Base-by-base conservation (phyloP, 139 green algal genomes). In the Mychonastes homosphaera region DNA sequence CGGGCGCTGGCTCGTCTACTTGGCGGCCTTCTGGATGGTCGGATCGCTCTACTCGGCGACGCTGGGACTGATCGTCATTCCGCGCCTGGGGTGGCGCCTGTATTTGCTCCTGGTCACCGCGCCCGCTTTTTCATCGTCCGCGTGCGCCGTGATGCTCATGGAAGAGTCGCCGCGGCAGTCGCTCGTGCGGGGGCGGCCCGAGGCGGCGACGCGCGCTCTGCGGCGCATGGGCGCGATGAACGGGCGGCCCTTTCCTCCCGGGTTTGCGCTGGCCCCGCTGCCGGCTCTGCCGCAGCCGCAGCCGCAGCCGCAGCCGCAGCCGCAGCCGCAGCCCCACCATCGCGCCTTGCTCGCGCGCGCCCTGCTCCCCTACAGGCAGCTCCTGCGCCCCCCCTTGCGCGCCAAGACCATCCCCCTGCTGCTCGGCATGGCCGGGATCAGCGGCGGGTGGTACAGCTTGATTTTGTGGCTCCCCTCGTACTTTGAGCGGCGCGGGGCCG, bases 11-110 rank as follows among this genome's bases (percentile, higher is more conserved):
- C 63, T 75, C 58, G 66, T 62, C 16, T 46, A 48, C 9, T 48
- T 77, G 6, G 73, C 68, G 1, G 61, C 63, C 16, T 62, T 61
- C 32, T 80, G 73, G 73, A 80, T 80, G 73, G 13, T 80, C 12
- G 73, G 73, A n/a, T 73, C 57, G 35, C 56, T 80, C 8, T 72
- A 60, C 34, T 68, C 58, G 16, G 73, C 73, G 21, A 39, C 39
- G 10, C 8, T 62, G 6, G 73, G 73, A 43, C 77, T 69, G 73
- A 19, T 63, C 26, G 41, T 80, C 41, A 74, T 80, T 26, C 63
- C 51, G 8, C 19, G 9, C 13, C 19, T 15, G 9, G 69, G 69
- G 24, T 80, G 73, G 73, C 58, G 69, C 2, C 19, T 34, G 5
- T 80, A 75, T 46, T 48, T 80, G 8, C 30, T 73, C 16, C 56